phyloP scores from a whole-genome alignment of 768 basidiomycete species.

The Boletus coccyginus region DNA sequence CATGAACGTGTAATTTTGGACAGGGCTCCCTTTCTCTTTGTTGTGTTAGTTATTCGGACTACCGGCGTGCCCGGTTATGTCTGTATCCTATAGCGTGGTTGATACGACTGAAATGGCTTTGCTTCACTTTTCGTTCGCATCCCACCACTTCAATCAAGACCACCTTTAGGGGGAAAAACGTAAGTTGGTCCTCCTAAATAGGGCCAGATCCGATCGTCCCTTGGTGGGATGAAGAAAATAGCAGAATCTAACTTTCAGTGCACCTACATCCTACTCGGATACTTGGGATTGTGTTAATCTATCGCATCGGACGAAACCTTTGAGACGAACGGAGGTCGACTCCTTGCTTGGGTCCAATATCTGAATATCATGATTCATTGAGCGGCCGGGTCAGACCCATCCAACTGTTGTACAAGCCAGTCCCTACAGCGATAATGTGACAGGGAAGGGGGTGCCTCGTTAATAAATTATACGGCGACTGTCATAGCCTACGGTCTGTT shows the following conservation, averaged over 20 bases:
- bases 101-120: not conserved
- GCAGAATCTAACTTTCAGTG: too few species aligned
- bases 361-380: too few species aligned
- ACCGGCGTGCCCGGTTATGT: not conserved
- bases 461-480: too few species aligned
- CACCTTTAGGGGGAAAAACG: not conserved
- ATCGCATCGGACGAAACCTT: not conserved
- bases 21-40: not conserved
- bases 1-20: not conserved
- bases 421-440: too few species aligned
- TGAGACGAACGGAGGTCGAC: not conserved
- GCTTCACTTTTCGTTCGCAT: not conserved
- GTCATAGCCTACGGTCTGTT: too few species aligned
- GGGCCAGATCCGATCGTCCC: not conserved
- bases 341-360: too few species aligned
- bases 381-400: too few species aligned
- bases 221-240: not conserved
- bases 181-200: not conserved
- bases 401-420: too few species aligned
- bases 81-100: not conserved
- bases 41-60: not conserved
- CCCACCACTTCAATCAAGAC: not conserved
- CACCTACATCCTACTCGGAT: too few species aligned
- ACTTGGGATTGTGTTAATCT: too few species aligned
- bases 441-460: too few species aligned